Percentiles rank a stretch among this genome's conserved stretches.
phyloP scores from a whole-genome alignment of 768 basidiomycete genomes.

The Macrolepiota fuliginosa region DNA sequence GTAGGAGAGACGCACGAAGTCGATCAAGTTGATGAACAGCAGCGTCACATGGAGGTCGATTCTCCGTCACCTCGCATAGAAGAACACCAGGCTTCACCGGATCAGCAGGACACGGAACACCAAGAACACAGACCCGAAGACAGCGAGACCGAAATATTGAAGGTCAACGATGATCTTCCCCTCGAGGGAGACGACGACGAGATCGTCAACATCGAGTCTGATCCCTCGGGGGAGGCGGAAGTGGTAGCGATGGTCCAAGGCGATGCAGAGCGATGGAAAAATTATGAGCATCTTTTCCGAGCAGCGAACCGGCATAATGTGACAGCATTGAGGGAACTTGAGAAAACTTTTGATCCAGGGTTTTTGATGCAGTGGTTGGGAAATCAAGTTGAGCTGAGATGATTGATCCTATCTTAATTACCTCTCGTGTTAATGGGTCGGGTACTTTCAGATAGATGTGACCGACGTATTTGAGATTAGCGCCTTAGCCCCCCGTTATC shows the following conservation, averaged over 20 bases:
- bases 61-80: neutral
- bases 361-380: conserved; percentile 25
- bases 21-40: neutral
- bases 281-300: conserved; percentile 9
- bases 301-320: conserved; percentile 17
- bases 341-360: conserved; percentile 22
- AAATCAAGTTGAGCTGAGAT: neutral
- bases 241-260: neutral
- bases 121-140: neutral
- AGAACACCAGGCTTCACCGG: neutral
- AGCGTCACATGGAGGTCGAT: conserved; percentile 1
- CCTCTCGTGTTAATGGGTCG: neutral
- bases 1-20: neutral
- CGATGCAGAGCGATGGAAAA: conserved; percentile 7
- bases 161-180: neutral
- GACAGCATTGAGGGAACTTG: conserved; percentile 23
- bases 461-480: too few species aligned
- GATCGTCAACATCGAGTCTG: neutral
- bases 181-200: neutral
- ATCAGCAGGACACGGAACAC: neutral
- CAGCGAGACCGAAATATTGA: neutral
- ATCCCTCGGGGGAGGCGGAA: neutral
- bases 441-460: too few species aligned
- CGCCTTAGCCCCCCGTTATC: too few species aligned
- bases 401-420: neutral